These are phyloP conservation scores for Botrytis squamosa DNA, from an alignment of 2,329 filamentous ascomycete species.

Conservation along the genomic window DNA sequence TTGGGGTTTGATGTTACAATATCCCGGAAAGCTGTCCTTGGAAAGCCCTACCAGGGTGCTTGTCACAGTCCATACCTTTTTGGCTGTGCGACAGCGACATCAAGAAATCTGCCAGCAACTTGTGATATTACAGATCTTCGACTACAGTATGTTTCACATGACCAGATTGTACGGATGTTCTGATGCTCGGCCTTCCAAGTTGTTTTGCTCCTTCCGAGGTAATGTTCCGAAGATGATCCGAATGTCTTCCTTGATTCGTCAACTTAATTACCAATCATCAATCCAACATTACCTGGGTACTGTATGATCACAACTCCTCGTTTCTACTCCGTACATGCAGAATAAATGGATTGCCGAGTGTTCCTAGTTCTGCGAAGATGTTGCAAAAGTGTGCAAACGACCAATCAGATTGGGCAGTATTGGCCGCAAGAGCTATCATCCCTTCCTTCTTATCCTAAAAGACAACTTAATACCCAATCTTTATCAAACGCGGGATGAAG, in stretches of 20 bases:
- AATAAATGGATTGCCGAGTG: neutral
- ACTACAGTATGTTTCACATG: neutral
- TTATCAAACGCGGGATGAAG: slow-evolving; percentile 14
- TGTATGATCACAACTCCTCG: neutral
- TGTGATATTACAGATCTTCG: neutral
- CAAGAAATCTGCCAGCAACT: neutral
- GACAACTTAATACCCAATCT: neutral
- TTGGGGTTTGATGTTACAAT: neutral
- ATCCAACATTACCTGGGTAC: neutral
- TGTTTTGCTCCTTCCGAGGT: neutral
- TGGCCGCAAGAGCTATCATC: neutral
- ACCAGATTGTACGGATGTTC: neutral
- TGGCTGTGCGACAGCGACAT: neutral
- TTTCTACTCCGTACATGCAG: neutral
- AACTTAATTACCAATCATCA: neutral
- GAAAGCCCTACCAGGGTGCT: neutral
- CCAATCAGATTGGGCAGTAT: neutral
- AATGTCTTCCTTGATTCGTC: neutral
- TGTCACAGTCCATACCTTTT: neutral
- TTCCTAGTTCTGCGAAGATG: neutral
- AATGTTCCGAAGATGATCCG: neutral
- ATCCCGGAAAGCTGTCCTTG: neutral
- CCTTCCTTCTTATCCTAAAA: slow-evolving; percentile 6
- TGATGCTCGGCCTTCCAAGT: neutral
- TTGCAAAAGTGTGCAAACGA: neutral